These are phyloP conservation scores for Penicillium sp. DNA, from an alignment of 2,329 filamentous ascomycete species.

Conservation along the genomic window DNA sequence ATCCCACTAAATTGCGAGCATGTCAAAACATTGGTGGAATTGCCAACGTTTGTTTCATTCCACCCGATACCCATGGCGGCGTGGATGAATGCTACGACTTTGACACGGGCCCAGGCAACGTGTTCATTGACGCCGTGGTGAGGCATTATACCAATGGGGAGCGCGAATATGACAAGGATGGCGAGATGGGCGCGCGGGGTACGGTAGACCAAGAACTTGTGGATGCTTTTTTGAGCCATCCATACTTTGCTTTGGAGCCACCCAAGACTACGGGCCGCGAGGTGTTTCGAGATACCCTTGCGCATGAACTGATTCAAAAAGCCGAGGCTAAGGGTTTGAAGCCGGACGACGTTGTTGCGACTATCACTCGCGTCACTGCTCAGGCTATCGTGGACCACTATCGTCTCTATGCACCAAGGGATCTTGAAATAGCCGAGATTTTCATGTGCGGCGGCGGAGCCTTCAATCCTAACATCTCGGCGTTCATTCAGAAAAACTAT, in stretches of 20 bases:
- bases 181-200: slow-evolving; percentile 57
- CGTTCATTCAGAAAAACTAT: slow-evolving; percentile 58
- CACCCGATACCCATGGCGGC: slow-evolving; percentile 30
- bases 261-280: slow-evolving; percentile 66
- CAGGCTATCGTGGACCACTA: slow-evolving; percentile 59
- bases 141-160: slow-evolving; percentile 60
- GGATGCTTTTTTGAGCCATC: slow-evolving; percentile 57
- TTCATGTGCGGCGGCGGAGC: slow-evolving; percentile 67
- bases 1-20: slow-evolving; percentile 62
- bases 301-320: slow-evolving; percentile 58
- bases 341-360: slow-evolving; percentile 62
- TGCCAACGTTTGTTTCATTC: slow-evolving; percentile 62
- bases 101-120: slow-evolving; percentile 63
- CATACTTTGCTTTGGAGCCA: slow-evolving; percentile 59
- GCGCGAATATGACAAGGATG: slow-evolving; percentile 59
- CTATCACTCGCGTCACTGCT: slow-evolving; percentile 64
- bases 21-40: slow-evolving; percentile 69
- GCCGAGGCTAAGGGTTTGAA: slow-evolving; percentile 53
- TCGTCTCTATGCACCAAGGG: slow-evolving; percentile 53
- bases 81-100: slow-evolving; percentile 56
- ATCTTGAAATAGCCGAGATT: slow-evolving; percentile 59
- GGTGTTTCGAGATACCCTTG: slow-evolving; percentile 64
- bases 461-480: slow-evolving; percentile 63
- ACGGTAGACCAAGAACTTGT: slow-evolving; percentile 59
- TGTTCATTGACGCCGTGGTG: slow-evolving; percentile 63